A percentile compares a stretch with the other conserved stretches of the same genome.
phyloP scores from a whole-genome alignment of 1,139 yeast genomes.

The Magnusiomyces fungicola region DNA sequence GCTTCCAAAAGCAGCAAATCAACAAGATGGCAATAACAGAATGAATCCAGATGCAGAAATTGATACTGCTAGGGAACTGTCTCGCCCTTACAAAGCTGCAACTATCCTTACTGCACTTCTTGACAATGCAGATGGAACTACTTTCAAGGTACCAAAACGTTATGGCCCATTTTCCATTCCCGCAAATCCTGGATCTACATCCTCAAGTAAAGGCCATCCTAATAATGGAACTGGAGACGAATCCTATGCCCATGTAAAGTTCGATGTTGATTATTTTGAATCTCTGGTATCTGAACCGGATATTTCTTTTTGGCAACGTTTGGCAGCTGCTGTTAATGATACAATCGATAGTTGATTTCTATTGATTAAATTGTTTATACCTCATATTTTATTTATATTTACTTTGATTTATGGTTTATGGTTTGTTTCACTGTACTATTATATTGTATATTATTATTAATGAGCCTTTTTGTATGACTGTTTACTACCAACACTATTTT shows the following conservation, averaged over 20 bases:
- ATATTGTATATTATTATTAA: no score
- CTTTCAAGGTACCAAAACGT: not conserved
- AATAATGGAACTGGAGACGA: not conserved
- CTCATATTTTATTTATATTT: no score
- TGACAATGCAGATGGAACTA: not conserved
- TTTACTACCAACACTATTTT: no score
- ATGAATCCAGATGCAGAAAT: no score
- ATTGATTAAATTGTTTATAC: no score
- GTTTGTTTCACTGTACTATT: no score
- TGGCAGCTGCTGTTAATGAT: not conserved
- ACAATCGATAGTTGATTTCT: not conserved
- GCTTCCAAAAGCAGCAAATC: no score
- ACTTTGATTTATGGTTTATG: no score
- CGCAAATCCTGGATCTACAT: not conserved
- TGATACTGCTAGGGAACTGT: not conserved
- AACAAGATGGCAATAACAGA: no score
- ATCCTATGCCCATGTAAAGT: not conserved
- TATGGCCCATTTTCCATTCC: not conserved
- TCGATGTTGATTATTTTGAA: not conserved
- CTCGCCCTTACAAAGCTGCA: conserved; percentile 1
- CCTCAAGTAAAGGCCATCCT: not conserved
- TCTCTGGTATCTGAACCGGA: not conserved
- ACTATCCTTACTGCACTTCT: conserved; percentile 1
- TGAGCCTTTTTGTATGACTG: no score
- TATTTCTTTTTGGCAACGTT: not conserved